These are phyloP conservation scores for Metschnikowia colocasiae DNA, from an alignment of 805 yeast species.

Conservation along the genomic window DNA sequence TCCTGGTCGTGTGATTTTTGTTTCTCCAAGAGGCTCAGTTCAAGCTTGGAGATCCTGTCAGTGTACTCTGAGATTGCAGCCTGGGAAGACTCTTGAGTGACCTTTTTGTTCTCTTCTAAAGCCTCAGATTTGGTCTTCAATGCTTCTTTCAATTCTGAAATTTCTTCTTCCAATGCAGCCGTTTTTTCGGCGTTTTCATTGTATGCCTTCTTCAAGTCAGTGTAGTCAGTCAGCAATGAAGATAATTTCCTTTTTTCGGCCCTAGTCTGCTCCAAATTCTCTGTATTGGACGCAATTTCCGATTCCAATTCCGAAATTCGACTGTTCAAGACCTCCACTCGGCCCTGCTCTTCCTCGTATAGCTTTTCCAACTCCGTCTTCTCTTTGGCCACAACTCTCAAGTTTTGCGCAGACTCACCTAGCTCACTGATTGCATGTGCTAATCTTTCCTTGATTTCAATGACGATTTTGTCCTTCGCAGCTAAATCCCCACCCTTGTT, in stretches of 20 bases:
- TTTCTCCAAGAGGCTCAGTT: slow-evolving; percentile 10
- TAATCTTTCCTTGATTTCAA: slow-evolving; percentile 17
- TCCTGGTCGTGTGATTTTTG: slow-evolving; percentile 11
- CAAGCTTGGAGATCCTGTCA: slow-evolving; percentile 13
- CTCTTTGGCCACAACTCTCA: slow-evolving; percentile 11
- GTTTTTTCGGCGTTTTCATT: slow-evolving; percentile 5
- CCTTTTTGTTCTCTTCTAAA: slow-evolving; percentile 47
- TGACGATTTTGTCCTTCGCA: slow-evolving; percentile 18
- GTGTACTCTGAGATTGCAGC: slow-evolving; percentile 30
- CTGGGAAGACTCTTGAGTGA: slow-evolving; percentile 48
- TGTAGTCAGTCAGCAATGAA: slow-evolving; percentile 6
- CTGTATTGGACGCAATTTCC: background rate
- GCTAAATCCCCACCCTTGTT: slow-evolving; percentile 18
- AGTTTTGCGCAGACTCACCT: slow-evolving; percentile 16
- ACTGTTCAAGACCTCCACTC: slow-evolving; percentile 1
- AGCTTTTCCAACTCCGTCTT: slow-evolving; percentile 10
- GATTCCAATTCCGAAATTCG: slow-evolving; percentile 8
- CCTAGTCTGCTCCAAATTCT: slow-evolving; percentile 5
- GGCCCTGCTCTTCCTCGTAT: slow-evolving; percentile 1
- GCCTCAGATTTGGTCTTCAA: slow-evolving; percentile 2
- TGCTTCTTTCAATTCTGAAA: slow-evolving; percentile 5
- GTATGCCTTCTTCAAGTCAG: slow-evolving; percentile 6
- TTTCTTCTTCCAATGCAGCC: slow-evolving; percentile 7
- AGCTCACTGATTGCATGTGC: slow-evolving; percentile 16
- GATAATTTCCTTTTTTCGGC: slow-evolving; percentile 8